Base-by-base conservation (phyloP, 2,329 filamentous ascomycete genomes). In the Diatrype stigma region DNA sequence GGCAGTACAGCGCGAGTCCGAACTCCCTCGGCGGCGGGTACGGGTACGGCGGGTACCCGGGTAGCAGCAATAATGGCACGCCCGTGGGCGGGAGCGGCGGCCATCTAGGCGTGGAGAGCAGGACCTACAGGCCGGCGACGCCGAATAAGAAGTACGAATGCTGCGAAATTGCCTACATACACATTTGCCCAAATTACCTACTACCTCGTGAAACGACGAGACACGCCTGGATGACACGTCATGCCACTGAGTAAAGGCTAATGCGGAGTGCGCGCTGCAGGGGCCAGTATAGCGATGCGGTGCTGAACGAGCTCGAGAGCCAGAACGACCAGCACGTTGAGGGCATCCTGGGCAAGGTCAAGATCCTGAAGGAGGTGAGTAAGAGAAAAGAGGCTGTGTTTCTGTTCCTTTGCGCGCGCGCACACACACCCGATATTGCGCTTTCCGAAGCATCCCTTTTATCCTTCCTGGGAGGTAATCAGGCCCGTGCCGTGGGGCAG, bases 311-410 rank as follows among this genome's bases (percentile, higher is more conserved):
- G 73, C 80, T 99, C 54, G 94, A 99, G 75, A 93, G 89, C 64
- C 94, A 99, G 74, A 97, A 97, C 67, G 92, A 96, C 61, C 79
- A 84, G 52, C 87, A 96, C 63, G 86, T 96, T 11, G 87, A 90
- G 55, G 90, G 91, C n/a, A 92, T 96, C 65, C 80, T 90, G 59
- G 88, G 88, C 59, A 96, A 96, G 72, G 93, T 97, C 54, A 85
- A 81, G 74, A 84, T 91, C 75, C 68, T 97, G 62, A 97, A 96
- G 73, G 84, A 91, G 73, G 91, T 96, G 72, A 67, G 87, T 78
- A n/a, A 44, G 37, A 19, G 14, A 46, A n/a, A 30, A 17, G n/a
- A 17, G 40, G 10, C n/a, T n/a, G n/a, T n/a, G n/a, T n/a, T n/a
- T n/a, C n/a, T n/a, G n/a, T n/a, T n/a, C n/a, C n/a, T n/a, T n/a